Evolutionary conservation across 2,329 filamentous ascomycete species (phyloP), one percentile per base, ranked within the genome.

Genomic region (Fusarium sp.): DNA sequence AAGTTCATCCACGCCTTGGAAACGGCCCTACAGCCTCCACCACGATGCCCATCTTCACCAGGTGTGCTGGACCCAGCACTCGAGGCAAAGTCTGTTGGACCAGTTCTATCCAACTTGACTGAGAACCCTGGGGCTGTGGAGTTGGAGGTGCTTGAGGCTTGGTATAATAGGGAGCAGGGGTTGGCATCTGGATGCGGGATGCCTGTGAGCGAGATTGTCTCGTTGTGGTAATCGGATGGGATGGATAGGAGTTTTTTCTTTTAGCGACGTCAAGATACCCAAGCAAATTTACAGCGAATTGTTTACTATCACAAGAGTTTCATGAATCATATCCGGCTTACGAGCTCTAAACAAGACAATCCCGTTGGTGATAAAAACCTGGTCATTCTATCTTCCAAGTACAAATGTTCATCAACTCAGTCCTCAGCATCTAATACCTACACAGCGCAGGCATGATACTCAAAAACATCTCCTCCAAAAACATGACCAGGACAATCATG

Each of bases 121-220:
- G 71, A 72, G 10, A 14, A 47, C 11, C 35, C 59, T 4, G 74
- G 72, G 14, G 62, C 66, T 35, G 31, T 45, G 24, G 77, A 78
- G 58, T 64, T 79, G 68, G 57, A 66, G 5, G 35, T 78, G 47
- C 57, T 79, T 1, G 71, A 79, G 60, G 73, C 71, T 5, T 79
- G 77, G 77, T 75, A 79, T 54, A 14, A 67, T 35, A 67, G 34
- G 5, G 64, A 66, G 5, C 70, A 71, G 13, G 74, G 69, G 9
- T 24, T 74, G 2, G 24, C 70, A 6, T 57, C 59, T 22, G 63
- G 57, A 24, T 52, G 64, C 3, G 67, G 62, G 9, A 47, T 78
- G 34, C 69, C 68, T 22, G 37, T 74, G 29, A 68, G 67, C 1
- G 77, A 78, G 31, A 66, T 74, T 38, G 64, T 75, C 40, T 74